A percentile compares a stretch with the other conserved stretches of the same genome.
Evolutionary conservation across 1,284 basidiomycete genomes (phyloP).

Genomic region (Moesziomyces antarcticus): DNA sequence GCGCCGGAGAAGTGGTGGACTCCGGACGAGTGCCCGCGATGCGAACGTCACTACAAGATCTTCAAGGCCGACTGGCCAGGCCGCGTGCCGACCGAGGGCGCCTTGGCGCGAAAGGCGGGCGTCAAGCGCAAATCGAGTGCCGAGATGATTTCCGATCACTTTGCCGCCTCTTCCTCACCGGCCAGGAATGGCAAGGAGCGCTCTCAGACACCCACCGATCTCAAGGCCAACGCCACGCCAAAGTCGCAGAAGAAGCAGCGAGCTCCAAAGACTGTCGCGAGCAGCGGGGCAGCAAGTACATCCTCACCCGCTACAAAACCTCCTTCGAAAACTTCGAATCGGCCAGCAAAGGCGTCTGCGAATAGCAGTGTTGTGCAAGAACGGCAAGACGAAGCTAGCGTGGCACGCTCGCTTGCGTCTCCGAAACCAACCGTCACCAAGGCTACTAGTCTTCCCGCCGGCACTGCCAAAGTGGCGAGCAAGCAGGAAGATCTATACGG

Average conservation of each 20-base stretch:
- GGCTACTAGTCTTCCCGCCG: constrained; percentile 2
- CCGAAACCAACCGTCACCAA: constrained; percentile 16
- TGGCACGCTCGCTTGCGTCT: constrained; percentile 15
- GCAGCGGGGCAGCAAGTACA: constrained; percentile 3
- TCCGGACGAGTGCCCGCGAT: constrained; percentile 65
- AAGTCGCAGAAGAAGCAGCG: constrained; percentile 32
- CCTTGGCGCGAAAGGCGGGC: constrained; percentile 30
- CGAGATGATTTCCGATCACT: constrained; percentile 41
- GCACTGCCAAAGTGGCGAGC: background rate
- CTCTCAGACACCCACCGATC: constrained; percentile 33
- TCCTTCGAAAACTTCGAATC: constrained; percentile 6
- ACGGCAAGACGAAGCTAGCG: constrained; percentile 19
- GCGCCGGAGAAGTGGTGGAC: constrained; percentile 66
- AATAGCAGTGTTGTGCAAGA: constrained; percentile 20
- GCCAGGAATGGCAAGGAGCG: constrained; percentile 38
- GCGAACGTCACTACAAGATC: constrained; percentile 66
- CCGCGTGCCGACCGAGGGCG: constrained; percentile 42
- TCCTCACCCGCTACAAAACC: constrained; percentile 1
- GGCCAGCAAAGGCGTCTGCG: constrained; percentile 7
- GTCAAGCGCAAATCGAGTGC: constrained; percentile 42
- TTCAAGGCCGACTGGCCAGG: constrained; percentile 66
- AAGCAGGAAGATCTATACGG: constrained; percentile 15
- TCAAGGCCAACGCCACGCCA: constrained; percentile 18
- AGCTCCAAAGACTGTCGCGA: constrained; percentile 6
- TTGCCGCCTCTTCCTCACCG: constrained; percentile 29